Evolutionary conservation across 805 yeast genomes (phyloP).

Genomic region (Debaryomyces tyrocola): DNA sequence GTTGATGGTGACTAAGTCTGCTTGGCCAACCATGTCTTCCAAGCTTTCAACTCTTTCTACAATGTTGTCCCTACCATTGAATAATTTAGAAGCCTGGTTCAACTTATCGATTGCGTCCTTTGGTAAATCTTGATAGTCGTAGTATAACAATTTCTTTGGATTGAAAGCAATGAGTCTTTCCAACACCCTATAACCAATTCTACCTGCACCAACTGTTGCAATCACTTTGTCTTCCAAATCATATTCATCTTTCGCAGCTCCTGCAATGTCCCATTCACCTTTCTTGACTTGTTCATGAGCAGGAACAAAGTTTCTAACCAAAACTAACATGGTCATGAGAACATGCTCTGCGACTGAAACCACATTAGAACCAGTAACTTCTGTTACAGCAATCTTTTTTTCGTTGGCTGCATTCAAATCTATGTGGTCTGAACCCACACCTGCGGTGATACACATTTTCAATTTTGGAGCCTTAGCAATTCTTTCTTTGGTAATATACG

Average conservation of each 20-base stretch:
- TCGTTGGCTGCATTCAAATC: slow-evolving; percentile 70
- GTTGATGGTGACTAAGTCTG: slow-evolving; percentile 76
- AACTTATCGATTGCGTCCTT: slow-evolving; percentile 45
- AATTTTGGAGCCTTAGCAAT: slow-evolving; percentile 68
- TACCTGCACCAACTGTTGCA: slow-evolving; percentile 81
- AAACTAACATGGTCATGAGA: slow-evolving; percentile 66
- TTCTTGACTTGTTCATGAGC: slow-evolving; percentile 66
- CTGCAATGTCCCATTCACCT: slow-evolving; percentile 78
- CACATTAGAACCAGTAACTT: slow-evolving; percentile 83
- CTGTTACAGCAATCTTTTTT: slow-evolving; percentile 64
- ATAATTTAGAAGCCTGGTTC: slow-evolving; percentile 33
- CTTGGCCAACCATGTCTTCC: slow-evolving; percentile 64
- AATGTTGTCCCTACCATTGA: slow-evolving; percentile 51
- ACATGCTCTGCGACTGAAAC: slow-evolving; percentile 82
- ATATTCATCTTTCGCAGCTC: slow-evolving; percentile 67
- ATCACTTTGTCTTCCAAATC: slow-evolving; percentile 75
- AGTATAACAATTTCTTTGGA: slow-evolving; percentile 71
- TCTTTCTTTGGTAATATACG: slow-evolving; percentile 66
- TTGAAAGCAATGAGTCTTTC: slow-evolving; percentile 72
- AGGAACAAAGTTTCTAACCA: slow-evolving; percentile 77
- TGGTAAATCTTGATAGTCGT: slow-evolving; percentile 71
- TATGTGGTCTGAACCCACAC: slow-evolving; percentile 82
- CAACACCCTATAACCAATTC: slow-evolving; percentile 76
- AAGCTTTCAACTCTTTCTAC: slow-evolving; percentile 58
- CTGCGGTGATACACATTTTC: slow-evolving; percentile 74